Percentiles rank a stretch among this genome's conserved stretches.
Conservation (phyloP, 108 stramenopile species). For the Nannochloropsis oceanica region DNA sequence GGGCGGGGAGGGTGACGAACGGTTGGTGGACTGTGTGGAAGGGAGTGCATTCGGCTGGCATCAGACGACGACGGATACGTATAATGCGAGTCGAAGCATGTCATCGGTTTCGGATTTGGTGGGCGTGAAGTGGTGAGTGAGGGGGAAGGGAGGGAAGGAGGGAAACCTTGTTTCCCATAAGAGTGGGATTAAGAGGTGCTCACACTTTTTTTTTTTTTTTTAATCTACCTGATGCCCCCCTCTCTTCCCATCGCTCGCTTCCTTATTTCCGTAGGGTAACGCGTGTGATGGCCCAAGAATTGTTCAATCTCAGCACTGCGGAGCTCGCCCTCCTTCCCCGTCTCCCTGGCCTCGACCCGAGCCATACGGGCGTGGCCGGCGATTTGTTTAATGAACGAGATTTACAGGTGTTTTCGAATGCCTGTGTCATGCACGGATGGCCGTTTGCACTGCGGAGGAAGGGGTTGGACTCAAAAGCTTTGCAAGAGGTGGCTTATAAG, state of each 20-base stretch:
- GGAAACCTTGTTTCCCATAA: background rate
- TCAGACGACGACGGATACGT: background rate
- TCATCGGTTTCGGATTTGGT: background rate
- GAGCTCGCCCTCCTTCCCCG: background rate
- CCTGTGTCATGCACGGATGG: background rate
- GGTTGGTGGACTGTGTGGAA: background rate
- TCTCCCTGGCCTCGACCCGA: background rate
- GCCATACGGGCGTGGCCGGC: background rate
- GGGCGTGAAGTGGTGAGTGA: background rate
- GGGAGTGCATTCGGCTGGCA: background rate
- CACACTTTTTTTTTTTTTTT: background rate
- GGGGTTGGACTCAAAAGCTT: background rate
- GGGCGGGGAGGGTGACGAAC: background rate
- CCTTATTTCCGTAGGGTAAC: background rate
- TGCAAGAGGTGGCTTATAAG: background rate
- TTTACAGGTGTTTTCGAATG: background rate
- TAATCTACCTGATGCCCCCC: too few species aligned
- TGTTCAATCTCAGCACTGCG: background rate
- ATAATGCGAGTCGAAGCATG: background rate
- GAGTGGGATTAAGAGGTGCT: background rate
- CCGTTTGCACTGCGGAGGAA: background rate
- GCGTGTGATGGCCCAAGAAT: background rate
- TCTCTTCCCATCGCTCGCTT: too few species aligned
- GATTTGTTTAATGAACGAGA: background rate
- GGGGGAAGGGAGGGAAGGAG: background rate